Evolutionary conservation across 768 basidiomycete species (phyloP), one percentile per base, ranked within the genome.

Genomic region (Lactifluus echinatus): DNA sequence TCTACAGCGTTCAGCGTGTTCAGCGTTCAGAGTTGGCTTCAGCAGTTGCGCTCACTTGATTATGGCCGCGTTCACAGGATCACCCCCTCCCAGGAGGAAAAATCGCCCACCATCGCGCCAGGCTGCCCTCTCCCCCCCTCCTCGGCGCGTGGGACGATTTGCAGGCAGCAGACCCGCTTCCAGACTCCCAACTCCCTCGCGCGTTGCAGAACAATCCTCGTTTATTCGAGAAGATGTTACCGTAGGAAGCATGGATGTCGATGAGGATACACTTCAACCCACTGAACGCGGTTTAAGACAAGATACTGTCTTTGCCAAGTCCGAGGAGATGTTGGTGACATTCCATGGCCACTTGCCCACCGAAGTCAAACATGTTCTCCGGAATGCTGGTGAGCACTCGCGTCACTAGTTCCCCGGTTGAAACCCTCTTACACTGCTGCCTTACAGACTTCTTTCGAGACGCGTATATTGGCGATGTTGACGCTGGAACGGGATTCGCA

Each of bases 281-380:
- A 65, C 59, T 64, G 66, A 84, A 75, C 68, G 72, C 64, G 12
- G 63, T 28, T 55, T 65, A 26, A 67, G 61, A 58, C 49, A 64
- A 15, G 75, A 75, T 40, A 67, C 67, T 2, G 61, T 83, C 31
- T 87, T 84, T 68, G 85, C 87, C 47, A 85, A 84, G 68, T 87
- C 87, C 33, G 80, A 85, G 61, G 84, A 90, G 70, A 70, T 89
- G 60, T 66, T 76, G 12, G 84, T 82, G 23, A 73, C 78, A 21
- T 82, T 87, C 68, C 84, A 89, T 65, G 82, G 86, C 24, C 74
- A 76, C 63, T 67, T 90, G 48, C 89, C 89, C 3, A 71, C 82
- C 6, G 89, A 91, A 65, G 82, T 89, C 52, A 85, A 80, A 64
- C 86, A 87, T 60, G 77, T 84, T 19, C 73, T 90, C 47, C 80